Conservation (phyloP, 169 alveolate genomes). For the Eimeria acervulina region DNA sequence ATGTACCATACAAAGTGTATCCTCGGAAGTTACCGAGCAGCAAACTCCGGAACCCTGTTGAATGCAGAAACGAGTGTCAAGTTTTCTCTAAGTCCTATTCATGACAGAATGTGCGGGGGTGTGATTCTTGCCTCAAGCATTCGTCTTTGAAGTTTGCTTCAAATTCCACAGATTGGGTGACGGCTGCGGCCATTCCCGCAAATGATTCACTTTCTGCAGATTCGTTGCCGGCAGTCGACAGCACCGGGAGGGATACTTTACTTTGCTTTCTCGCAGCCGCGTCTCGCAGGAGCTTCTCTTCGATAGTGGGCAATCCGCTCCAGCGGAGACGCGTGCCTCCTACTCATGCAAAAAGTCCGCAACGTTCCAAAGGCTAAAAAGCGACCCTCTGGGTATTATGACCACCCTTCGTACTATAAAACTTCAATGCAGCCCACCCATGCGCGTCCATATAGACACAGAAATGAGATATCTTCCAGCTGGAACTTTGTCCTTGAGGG, state of each 20-base stretch:
- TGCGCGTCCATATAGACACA: constrained; percentile 84
- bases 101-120: not conserved
- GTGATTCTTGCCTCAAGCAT: constrained; percentile 49
- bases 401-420: not conserved
- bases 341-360: not conserved
- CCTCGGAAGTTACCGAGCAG: not conserved
- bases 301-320: constrained; percentile 10
- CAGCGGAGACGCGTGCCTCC: constrained; percentile 78
- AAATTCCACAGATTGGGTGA: constrained; percentile 37
- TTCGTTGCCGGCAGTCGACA: not conserved
- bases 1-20: not conserved
- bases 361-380: not conserved
- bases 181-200: constrained; percentile 42
- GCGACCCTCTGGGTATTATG: not conserved
- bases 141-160: constrained; percentile 12
- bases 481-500: constrained; percentile 89
- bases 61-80: not conserved
- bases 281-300: constrained; percentile 4
- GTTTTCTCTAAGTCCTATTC: not conserved
- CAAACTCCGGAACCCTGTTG: not conserved
- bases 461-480: constrained; percentile 87
- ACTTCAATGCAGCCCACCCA: constrained; percentile 44
- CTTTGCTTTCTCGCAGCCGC: not conserved
- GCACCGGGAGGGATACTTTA: not conserved
- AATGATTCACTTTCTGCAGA: not conserved